Evolutionary conservation across 2,329 filamentous ascomycete species (phyloP).

Genomic region (Botryotinia narcissicola): DNA sequence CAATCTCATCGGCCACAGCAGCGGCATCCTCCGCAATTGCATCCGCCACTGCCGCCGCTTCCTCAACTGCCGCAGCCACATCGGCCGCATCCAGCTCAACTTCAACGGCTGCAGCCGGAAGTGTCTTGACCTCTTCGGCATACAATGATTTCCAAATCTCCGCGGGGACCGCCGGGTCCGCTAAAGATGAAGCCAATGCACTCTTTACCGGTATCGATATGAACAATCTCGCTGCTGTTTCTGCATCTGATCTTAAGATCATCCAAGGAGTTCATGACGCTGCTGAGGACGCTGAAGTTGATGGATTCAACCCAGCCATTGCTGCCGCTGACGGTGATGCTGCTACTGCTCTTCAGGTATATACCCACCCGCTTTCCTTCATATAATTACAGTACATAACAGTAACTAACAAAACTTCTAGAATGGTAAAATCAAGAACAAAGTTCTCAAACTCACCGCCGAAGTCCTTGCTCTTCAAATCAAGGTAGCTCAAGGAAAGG

Average conservation of each 20-base stretch:
- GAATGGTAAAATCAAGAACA: constrained; percentile 59
- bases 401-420: constrained; percentile 25
- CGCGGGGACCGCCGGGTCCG: constrained; percentile 46
- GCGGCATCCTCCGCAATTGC: constrained; percentile 8
- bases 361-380: neutral
- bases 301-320: constrained; percentile 55
- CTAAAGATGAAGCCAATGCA: constrained; percentile 45
- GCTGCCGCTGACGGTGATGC: constrained; percentile 46
- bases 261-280: constrained; percentile 51
- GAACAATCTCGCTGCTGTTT: constrained; percentile 45
- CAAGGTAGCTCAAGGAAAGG: constrained; percentile 50
- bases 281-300: constrained; percentile 52
- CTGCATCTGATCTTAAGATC: constrained; percentile 48
- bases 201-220: constrained; percentile 43
- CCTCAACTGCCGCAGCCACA: constrained; percentile 23
- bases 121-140: constrained; percentile 39
- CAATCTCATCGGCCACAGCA: neutral
- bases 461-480: constrained; percentile 51
- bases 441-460: constrained; percentile 56
- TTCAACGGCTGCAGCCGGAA: constrained; percentile 26
- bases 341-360: constrained; percentile 49
- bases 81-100: constrained; percentile 19
- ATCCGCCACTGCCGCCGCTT: neutral
- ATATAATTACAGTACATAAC: neutral
- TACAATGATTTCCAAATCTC: constrained; percentile 50